A percentile compares a stretch with the other conserved stretches of the same genome.
Evolutionary conservation across 805 yeast genomes (phyloP).

Genomic region (Kurtzmaniella cleridarum): DNA sequence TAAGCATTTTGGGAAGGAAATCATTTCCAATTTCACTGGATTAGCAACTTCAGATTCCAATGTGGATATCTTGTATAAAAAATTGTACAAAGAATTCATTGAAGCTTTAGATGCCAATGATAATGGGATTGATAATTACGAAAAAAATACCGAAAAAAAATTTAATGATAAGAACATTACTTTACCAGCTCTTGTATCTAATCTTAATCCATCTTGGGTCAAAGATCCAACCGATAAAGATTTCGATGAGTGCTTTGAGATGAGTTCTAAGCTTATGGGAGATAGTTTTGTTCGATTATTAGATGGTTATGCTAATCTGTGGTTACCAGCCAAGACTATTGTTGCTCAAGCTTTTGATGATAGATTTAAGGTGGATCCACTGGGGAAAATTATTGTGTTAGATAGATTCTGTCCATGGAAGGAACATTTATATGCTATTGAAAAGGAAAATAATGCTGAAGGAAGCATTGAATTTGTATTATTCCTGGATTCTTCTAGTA

Average conservation of each 20-base stretch:
- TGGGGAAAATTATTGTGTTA: constrained; percentile 72
- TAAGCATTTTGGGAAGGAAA: constrained; percentile 76
- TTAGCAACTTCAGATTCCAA: constrained; percentile 27
- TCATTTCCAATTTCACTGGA: constrained; percentile 47
- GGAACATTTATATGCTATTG: constrained; percentile 77
- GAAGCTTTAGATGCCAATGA: constrained; percentile 96
- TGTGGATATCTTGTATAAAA: constrained; percentile 63
- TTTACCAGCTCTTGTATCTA: constrained; percentile 71
- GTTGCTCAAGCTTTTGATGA: constrained; percentile 64
- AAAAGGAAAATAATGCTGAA: constrained; percentile 50
- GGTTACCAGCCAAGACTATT: constrained; percentile 84
- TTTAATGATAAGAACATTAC: constrained; percentile 72
- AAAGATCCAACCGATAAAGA: constrained; percentile 59
- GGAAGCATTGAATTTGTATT: constrained; percentile 69
- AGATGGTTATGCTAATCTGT: constrained; percentile 69
- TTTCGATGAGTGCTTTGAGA: constrained; percentile 59
- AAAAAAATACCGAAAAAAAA: constrained; percentile 49
- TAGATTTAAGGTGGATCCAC: constrained; percentile 56
- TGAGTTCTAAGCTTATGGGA: constrained; percentile 83
- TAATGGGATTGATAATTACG: constrained; percentile 77
- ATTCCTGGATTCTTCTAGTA: constrained; percentile 64
- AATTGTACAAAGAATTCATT: constrained; percentile 79
- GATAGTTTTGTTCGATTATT: constrained; percentile 64
- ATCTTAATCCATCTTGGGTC: constrained; percentile 84
- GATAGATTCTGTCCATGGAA: constrained; percentile 91